Evolutionary conservation across 2,329 filamentous ascomycete genomes (phyloP), one percentile per base, ranked within the genome.

Genomic region (Hymenoscyphus linearis): DNA sequence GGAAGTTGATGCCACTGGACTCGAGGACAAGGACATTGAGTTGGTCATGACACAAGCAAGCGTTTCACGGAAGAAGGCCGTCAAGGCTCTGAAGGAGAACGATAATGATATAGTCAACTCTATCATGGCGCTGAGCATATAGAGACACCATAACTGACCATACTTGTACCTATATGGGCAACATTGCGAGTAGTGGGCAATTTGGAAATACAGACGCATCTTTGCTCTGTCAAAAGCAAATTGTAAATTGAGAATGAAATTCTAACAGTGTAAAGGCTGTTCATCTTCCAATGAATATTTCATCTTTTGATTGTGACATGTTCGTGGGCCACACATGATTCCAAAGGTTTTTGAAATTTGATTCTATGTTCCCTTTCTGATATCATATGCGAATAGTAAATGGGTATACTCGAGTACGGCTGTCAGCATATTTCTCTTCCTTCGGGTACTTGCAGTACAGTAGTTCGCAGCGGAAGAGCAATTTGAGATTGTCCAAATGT

Each of bases 71-170:
- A 97, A 96, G 82, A 98, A 98, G 87, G 95, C 95, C 65, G 86
- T 99, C 82, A 99, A 98, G 82, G 95, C 96, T 61, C 85, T 99
- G 75, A 93, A 92, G 83, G 95, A 98, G 83, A 99, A 99, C 76
- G 93, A 98, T 81, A 97, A 98, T 75, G 95, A 99, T 77, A 99
- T 99, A 81, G 95, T 99, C 83, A 99, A 99, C 85, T 97, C 95
- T 72, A 99, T 99, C 82, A 99, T 99, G 95, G 93, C 93, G 71
- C 82, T 99, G 77, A 92, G 89, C 82, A 87, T 91, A 83, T 93
- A 82, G 76, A 54, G 62, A 55, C 5, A 31, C 52, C 57, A 52
- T 57, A 63, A 59, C 52, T 50, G 55, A 54, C 53, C 57, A 54
- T 59, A 55, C 55, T 56, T 37, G 58, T 61, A 36, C 54, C n/a